Evolutionary conservation across 495 filamentous ascomycete genomes (phyloP), one percentile per base, ranked within the genome.

Genomic region (Haplographium delicatum): DNA sequence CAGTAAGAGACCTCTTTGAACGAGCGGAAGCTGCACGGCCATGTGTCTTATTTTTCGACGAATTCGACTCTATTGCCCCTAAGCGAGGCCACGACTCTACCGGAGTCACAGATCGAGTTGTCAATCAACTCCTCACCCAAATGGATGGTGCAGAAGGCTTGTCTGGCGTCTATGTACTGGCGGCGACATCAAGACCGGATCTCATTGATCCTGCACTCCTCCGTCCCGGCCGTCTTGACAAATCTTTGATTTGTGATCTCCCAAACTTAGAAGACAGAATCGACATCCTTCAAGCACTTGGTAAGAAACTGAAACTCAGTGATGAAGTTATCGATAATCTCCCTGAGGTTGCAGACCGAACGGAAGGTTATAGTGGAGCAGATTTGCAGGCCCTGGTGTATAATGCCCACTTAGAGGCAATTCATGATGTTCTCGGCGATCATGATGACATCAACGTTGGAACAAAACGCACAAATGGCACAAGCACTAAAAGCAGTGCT

Each of bases 111-210:
- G 94, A 97, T 64, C 81, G 93, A n/a, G 93, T 98, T 1, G 93
- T 98, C 57, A 97, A 97, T 62, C 94, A 97, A 71, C 80, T 98
- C 38, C 73, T 98, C 7, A 98, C 93, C 4, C 94, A 96, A 67
- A 98, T 98, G 94, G 93, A 98, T 61, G 93, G 93, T 61, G 94
- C 94, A 1, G 94, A 98, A 63, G 93, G 94, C 15, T 68, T 97
- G 4, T 86, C 83, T 0, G 94, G 94, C 0, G 93, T 98, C 1
- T 97, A 97, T 59, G 93, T 98, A 1, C 80, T 98, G 3, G 93
- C 93, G 23, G 93, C 93, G 11, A 98, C 93, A 1, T 86, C 80
- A 2, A 72, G 93, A 22, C 93, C 93, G 0, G 94, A 98, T 65
- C 63, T 97, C 5, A 97, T 98, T 37, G 93, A 98, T 61, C 91